These are phyloP conservation scores for Moniliella sp. DNA, from an alignment of 1,284 basidiomycete genomes.

Conservation along the genomic window DNA sequence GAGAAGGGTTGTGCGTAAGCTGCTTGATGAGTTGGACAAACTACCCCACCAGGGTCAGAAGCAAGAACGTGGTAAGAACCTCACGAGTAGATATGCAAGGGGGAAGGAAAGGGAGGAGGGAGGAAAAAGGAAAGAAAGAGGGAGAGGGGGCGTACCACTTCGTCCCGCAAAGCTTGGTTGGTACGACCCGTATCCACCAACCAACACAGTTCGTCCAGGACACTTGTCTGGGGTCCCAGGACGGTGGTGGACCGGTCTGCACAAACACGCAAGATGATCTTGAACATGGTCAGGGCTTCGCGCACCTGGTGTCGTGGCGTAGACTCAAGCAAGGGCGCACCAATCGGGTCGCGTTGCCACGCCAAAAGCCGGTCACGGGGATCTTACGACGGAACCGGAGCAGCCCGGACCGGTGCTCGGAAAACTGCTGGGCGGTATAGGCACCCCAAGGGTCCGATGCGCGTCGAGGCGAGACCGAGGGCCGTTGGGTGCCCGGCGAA, in stretches of 20 bases:
- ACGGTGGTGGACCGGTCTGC: constrained; percentile 52
- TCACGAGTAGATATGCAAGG: no score
- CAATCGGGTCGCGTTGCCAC: constrained; percentile 42
- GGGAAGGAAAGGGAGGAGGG: neutral
- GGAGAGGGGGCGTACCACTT: neutral
- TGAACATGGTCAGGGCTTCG: constrained; percentile 63
- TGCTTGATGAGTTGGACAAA: constrained; percentile 81
- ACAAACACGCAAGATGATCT: constrained; percentile 70
- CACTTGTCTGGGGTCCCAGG: neutral
- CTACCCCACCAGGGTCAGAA: no score
- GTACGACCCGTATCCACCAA: neutral
- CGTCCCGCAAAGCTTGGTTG: neutral
- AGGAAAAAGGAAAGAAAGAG: neutral
- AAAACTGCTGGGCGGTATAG: constrained; percentile 1
- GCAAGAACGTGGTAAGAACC: no score
- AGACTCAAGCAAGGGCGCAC: constrained; percentile 48
- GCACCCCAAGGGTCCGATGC: no score
- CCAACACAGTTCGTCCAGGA: neutral
- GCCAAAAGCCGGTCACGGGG: constrained; percentile 1
- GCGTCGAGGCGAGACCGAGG: no score
- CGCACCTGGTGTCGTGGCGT: constrained; percentile 39
- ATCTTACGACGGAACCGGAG: constrained; percentile 3
- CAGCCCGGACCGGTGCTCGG: constrained; percentile 3
- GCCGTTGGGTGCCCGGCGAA: no score
- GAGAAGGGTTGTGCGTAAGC: constrained; percentile 54